phyloP scores from a whole-genome alignment of 768 basidiomycete genomes.

The Boletales sp. region DNA sequence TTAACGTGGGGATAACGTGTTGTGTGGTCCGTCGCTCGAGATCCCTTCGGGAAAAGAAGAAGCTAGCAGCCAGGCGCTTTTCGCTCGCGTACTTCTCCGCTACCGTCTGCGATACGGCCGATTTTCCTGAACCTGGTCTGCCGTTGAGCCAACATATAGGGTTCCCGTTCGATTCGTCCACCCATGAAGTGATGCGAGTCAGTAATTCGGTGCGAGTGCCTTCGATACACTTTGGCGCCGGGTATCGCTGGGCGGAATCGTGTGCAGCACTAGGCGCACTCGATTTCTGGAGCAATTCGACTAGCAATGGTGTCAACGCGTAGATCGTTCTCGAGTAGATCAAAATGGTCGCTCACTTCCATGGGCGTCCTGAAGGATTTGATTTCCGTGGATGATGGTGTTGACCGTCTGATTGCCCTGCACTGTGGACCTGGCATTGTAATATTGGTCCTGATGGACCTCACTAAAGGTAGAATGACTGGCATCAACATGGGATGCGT shows the following conservation, averaged over 20 bases:
- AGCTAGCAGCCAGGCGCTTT: constrained; percentile 29
- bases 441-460: constrained; percentile 14
- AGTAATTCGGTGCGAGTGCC: constrained; percentile 21
- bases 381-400: constrained; percentile 18
- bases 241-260: constrained; percentile 18
- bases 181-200: constrained; percentile 12
- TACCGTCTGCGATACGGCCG: constrained; percentile 30
- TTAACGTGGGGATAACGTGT: constrained; percentile 30
- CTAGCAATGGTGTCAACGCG: not conserved
- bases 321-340: not conserved
- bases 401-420: constrained; percentile 17
- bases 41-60: constrained; percentile 35
- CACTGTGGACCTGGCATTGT: constrained; percentile 5
- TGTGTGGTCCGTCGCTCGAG: constrained; percentile 19
- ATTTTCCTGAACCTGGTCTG: constrained; percentile 25
- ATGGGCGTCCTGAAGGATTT: constrained; percentile 12
- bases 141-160: constrained; percentile 25
- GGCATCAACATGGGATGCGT: constrained; percentile 9
- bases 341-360: not conserved
- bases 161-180: constrained; percentile 5
- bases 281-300: constrained; percentile 11
- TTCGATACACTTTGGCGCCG: constrained; percentile 20
- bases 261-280: constrained; percentile 18
- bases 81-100: constrained; percentile 22
- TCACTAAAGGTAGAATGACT: constrained; percentile 16